Conservation (phyloP, 306 rosid species). For the Vigna hirtella region DNA sequence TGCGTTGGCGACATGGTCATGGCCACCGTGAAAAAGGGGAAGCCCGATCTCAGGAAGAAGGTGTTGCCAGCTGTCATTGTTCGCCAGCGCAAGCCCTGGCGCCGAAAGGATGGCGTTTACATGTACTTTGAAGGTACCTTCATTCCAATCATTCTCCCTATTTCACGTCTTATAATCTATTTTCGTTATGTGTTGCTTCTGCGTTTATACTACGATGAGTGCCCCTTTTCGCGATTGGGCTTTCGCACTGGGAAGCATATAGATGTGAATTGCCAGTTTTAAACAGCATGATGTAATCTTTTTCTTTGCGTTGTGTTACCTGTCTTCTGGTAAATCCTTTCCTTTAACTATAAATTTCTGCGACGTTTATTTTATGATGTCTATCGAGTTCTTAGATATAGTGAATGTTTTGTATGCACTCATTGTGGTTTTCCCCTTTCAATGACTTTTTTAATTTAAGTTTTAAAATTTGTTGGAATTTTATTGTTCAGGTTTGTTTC, state of each 20-base stretch:
- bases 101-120: conserved; percentile 94
- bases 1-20: conserved; percentile 97
- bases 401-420: not conserved
- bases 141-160: not conserved
- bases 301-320: conserved; percentile 53
- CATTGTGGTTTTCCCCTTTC: not conserved
- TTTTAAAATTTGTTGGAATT: not conserved
- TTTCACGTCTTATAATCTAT: not conserved
- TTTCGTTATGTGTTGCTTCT: conserved; percentile 37
- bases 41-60: conserved; percentile 93
- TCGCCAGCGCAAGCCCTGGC: conserved; percentile 91
- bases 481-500: not conserved
- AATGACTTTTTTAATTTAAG: not conserved
- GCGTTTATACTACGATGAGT: not conserved
- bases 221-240: conserved; percentile 15
- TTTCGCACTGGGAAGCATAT: conserved; percentile 48
- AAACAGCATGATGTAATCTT: conserved; percentile 49
- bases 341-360: not conserved
- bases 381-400: not conserved
- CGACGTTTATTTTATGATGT: too few relatives aligned
- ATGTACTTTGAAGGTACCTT: conserved; percentile 88
- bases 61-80: conserved; percentile 93
- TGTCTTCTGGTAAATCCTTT: conserved; percentile 54
- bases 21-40: conserved; percentile 97
- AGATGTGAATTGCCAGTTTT: conserved; percentile 47